These are phyloP conservation scores for Elaeis guineensis DNA, from an alignment of 176 grass and related monocot species.

Conservation along the genomic window DNA sequence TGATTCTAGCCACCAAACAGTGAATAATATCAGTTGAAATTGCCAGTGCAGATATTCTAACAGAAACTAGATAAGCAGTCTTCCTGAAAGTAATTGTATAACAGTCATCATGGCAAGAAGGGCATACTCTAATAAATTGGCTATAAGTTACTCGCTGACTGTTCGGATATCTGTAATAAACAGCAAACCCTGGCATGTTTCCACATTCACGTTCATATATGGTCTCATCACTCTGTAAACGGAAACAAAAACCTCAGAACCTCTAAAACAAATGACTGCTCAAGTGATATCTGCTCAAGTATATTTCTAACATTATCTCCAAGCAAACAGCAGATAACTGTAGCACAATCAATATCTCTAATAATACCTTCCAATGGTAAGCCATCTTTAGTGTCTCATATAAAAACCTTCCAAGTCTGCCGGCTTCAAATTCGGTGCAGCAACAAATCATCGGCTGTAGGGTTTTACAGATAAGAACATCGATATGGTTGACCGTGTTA, in stretches of 20 bases:
- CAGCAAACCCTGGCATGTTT: conserved; percentile 89
- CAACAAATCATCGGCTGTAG: conserved; percentile 98
- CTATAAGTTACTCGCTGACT: conserved; percentile 77
- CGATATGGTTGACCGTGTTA: conserved; percentile 89
- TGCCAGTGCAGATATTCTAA: no score
- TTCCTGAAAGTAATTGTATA: conserved; percentile 10
- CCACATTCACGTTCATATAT: conserved; percentile 97
- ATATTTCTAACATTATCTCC: no score
- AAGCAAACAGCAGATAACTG: no score
- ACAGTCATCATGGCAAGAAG: conserved; percentile 22
- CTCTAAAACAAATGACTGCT: conserved; percentile 11
- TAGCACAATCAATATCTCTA: background rate
- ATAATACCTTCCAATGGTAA: conserved; percentile 95
- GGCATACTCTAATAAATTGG: conserved; percentile 73
- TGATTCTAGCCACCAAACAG: background rate
- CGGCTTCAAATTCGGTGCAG: conserved; percentile 95
- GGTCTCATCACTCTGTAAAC: conserved; percentile 78
- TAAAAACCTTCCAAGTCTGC: conserved; percentile 88
- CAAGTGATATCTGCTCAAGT: no score
- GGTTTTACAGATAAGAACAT: conserved; percentile 89
- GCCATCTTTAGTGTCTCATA: conserved; percentile 94
- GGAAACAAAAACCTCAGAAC: conserved; percentile 21
- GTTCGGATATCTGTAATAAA: conserved; percentile 81
- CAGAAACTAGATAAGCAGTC: no score
- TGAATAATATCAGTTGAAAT: background rate